phyloP scores from a whole-genome alignment of 371 early-diverging fungal species.

The Mortierella sp. region DNA sequence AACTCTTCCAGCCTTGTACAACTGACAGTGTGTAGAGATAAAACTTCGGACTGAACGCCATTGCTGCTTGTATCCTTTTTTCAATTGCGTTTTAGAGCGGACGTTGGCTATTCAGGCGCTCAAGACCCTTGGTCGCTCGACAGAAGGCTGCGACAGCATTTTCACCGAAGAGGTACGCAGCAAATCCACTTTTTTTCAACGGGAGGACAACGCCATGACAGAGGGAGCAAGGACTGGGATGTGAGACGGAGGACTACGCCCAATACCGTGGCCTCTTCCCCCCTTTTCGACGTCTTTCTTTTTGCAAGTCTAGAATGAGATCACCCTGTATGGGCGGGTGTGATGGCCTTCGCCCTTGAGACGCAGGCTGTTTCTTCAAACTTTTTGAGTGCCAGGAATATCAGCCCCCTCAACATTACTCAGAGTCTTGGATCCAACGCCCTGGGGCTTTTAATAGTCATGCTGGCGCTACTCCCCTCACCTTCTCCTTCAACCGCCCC shows the following conservation, averaged over 20 bases:
- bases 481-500: not conserved
- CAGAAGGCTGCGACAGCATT: conserved; percentile 52
- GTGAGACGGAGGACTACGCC: not conserved
- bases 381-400: too few relatives aligned
- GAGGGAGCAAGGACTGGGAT: not conserved
- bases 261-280: not conserved
- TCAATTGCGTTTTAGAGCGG: conserved; percentile 21
- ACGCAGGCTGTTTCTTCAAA: too few relatives aligned
- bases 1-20: not conserved
- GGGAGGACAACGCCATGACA: conserved; percentile 1
- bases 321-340: too few relatives aligned
- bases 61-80: not conserved
- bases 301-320: not conserved
- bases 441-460: not conserved
- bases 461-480: too few relatives aligned
- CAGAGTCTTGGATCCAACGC: too few relatives aligned
- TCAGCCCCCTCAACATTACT: too few relatives aligned
- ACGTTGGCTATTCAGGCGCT: conserved; percentile 44
- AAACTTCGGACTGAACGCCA: not conserved
- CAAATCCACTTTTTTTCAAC: not conserved
- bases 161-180: conserved; percentile 47
- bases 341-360: too few relatives aligned
- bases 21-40: not conserved
- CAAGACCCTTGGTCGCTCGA: conserved; percentile 48
- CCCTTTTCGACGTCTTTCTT: not conserved